phyloP scores from a whole-genome alignment of 257 asterid species.

The Paulownia fortunei region DNA sequence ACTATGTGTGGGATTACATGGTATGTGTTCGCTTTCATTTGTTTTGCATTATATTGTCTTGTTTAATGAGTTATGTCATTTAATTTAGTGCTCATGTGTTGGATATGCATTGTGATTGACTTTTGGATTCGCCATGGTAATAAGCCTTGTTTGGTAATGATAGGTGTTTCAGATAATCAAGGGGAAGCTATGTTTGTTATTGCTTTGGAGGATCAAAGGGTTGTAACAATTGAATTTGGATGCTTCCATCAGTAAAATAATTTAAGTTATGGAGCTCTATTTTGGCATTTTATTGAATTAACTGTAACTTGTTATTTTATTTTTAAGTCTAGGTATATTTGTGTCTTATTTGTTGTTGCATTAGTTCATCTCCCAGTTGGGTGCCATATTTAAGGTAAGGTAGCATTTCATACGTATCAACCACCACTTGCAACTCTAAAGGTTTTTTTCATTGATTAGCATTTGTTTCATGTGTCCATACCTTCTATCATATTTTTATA shows the following conservation, averaged over 20 bases:
- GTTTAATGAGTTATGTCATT: not conserved
- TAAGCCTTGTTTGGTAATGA: not conserved
- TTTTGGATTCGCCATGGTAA: not conserved
- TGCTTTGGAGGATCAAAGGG: not conserved
- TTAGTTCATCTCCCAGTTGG: not conserved
- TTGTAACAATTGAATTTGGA: not conserved
- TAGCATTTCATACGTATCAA: not conserved
- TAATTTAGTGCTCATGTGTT: not conserved
- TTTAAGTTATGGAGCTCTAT: not conserved
- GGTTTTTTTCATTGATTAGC: not conserved
- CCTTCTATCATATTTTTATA: not conserved
- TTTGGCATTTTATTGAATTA: not conserved
- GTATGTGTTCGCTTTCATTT: not conserved
- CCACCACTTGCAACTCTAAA: not conserved
- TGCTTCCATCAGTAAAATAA: slow-evolving; percentile 1
- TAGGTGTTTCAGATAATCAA: not conserved
- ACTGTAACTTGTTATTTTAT: not conserved
- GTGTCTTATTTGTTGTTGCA: slow-evolving; percentile 5
- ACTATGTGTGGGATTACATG: slow-evolving; percentile 5
- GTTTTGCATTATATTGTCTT: not conserved
- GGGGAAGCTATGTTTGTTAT: not conserved
- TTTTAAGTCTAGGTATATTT: not conserved
- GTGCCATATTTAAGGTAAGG: slow-evolving; percentile 7
- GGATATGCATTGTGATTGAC: not conserved
- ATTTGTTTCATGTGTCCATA: not conserved